Evolutionary conservation across 1,139 yeast species (phyloP).

Genomic region (Candida pseudoviswanathii): DNA sequence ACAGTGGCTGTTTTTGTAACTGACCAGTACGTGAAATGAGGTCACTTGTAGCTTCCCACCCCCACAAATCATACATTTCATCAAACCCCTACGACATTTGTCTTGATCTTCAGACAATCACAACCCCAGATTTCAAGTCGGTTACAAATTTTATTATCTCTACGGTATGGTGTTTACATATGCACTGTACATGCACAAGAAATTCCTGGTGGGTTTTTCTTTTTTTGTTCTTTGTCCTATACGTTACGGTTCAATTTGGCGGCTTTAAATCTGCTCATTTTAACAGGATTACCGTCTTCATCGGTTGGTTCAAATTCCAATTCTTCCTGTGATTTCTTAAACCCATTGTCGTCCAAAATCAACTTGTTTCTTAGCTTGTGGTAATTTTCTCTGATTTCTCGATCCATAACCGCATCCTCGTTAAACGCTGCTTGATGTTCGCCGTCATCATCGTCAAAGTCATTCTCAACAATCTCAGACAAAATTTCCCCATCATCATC

Average conservation of each 20-base stretch:
- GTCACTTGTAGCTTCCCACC: background rate
- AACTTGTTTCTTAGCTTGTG: constrained; percentile 58
- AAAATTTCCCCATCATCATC: constrained; percentile 41
- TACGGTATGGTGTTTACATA: background rate
- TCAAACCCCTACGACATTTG: background rate
- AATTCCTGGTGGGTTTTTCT: background rate
- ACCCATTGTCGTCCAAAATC: constrained; percentile 47
- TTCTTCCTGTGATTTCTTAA: constrained; percentile 47
- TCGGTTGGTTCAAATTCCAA: constrained; percentile 73
- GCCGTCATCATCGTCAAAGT: constrained; percentile 18
- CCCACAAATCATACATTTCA: background rate
- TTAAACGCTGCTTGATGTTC: constrained; percentile 24
- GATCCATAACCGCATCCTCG: constrained; percentile 36
- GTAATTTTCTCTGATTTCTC: constrained; percentile 56
- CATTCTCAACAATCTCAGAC: constrained; percentile 42
- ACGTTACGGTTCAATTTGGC: constrained; percentile 31
- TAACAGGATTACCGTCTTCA: constrained; percentile 59
- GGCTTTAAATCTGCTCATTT: constrained; percentile 70
- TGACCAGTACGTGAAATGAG: background rate
- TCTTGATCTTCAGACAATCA: too few relatives aligned
- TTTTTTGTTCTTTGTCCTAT: background rate
- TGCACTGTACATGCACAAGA: background rate
- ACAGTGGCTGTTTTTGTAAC: background rate
- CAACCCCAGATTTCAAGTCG: background rate
- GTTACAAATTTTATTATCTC: background rate